A percentile compares a stretch with the other conserved stretches of the same genome.
Conservation (phyloP, 371 early-diverging fungal genomes). For the Syncephalastrum racemosum region DNA sequence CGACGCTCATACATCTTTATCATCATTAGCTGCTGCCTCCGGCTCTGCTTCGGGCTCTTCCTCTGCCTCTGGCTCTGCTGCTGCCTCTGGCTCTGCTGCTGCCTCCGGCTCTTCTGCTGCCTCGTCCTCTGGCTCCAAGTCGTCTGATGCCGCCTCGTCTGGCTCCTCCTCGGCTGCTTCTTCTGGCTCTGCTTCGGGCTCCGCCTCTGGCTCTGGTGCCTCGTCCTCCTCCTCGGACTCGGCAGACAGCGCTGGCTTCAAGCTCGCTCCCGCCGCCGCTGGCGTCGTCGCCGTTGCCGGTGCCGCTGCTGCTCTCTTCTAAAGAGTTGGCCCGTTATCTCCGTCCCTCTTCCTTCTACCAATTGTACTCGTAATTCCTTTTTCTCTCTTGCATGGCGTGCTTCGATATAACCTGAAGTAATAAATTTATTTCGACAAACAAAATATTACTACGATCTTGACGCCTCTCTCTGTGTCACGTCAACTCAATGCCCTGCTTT, state of each 20-base stretch:
- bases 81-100: slow-evolving; percentile 6
- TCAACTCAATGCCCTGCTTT: too few species aligned
- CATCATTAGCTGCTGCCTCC: neutral
- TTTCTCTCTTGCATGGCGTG: too few species aligned
- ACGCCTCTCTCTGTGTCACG: too few species aligned
- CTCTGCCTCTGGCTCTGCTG: slow-evolving; percentile 6
- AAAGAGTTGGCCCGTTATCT: too few species aligned
- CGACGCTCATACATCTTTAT: neutral
- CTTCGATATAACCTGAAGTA: too few species aligned
- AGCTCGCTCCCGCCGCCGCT: slow-evolving; percentile 18
- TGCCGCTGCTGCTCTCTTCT: slow-evolving; percentile 18
- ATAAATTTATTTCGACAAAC: too few species aligned
- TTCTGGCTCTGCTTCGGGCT: slow-evolving; percentile 10
- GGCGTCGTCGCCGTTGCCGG: slow-evolving; percentile 29
- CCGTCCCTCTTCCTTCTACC: too few species aligned
- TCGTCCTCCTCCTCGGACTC: slow-evolving; percentile 11
- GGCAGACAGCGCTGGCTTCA: slow-evolving; percentile 14
- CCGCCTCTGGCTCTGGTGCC: slow-evolving; percentile 4
- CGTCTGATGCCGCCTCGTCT: slow-evolving; percentile 8
- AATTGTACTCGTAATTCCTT: too few species aligned
- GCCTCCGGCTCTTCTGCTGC: slow-evolving; percentile 8
- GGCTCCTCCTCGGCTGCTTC: slow-evolving; percentile 1
- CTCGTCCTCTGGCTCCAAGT: slow-evolving; percentile 7
- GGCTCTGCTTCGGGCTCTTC: slow-evolving; percentile 8
- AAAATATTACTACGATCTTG: too few species aligned